These are phyloP conservation scores for Fusarium sacchari DNA, from an alignment of 2,329 filamentous ascomycete species.

Conservation along the genomic window DNA sequence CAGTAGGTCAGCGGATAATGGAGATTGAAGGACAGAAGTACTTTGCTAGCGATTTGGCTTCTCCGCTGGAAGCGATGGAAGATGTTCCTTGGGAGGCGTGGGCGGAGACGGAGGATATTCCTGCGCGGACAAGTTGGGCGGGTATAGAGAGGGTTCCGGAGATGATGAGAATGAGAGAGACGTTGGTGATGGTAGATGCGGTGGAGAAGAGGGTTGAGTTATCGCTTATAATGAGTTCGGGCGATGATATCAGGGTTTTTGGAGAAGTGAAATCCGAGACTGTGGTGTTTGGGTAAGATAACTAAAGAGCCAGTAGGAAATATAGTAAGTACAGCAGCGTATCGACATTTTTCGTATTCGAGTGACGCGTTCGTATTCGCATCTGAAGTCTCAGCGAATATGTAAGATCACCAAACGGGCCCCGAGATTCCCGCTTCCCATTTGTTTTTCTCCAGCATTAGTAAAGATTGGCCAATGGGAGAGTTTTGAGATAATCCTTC, in stretches of 20 bases:
- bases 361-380: constrained; percentile 30
- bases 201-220: constrained; percentile 35
- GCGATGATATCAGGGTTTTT: constrained; percentile 21
- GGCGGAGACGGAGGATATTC: constrained; percentile 18
- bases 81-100: constrained; percentile 41
- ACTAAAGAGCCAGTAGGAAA: background rate
- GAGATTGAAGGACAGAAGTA: constrained; percentile 34
- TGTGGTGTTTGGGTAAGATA: constrained; percentile 21
- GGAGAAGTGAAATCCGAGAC: constrained; percentile 24
- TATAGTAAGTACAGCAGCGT: background rate
- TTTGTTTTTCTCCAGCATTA: background rate
- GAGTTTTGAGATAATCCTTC: background rate
- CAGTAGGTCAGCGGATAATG: constrained; percentile 37
- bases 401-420: background rate
- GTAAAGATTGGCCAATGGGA: constrained; percentile 6
- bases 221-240: constrained; percentile 36
- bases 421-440: constrained; percentile 13
- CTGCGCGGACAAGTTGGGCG: constrained; percentile 32
- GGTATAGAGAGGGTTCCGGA: constrained; percentile 37
- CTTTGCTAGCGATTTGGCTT: constrained; percentile 23
- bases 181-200: constrained; percentile 36
- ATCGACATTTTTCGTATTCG: constrained; percentile 10
- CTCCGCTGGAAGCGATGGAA: background rate
- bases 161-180: constrained; percentile 32
- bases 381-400: background rate